Evolutionary conservation across 495 filamentous ascomycete genomes (phyloP), one percentile per base, ranked within the genome.

Genomic region (Aspergillus biplanus): DNA sequence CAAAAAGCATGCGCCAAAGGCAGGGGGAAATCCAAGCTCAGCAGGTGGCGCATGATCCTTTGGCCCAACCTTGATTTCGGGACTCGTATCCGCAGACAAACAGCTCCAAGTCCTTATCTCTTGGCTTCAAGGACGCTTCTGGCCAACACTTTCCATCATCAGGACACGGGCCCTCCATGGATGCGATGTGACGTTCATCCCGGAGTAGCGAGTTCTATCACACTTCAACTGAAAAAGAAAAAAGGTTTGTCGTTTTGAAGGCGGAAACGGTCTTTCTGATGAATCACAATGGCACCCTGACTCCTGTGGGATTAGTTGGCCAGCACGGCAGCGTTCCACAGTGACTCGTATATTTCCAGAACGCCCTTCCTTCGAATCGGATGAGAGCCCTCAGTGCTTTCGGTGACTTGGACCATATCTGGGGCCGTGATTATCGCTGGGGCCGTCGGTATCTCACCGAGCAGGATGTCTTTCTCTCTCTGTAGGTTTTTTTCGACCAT

Each of bases 251-350:
- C 16, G 8, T 5, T 13, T 50, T 21, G 16, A 50, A 50, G 47
- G 47, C 46, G 16, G 18, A 21, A 21, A 49, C 46, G 46, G 7
- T 49, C 13, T 53, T 53, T 53, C 50, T 54, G 27, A 34, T 54
- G 27, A 33, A 54, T 54, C 27, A 33, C 52, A 54, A 54, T 4
- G 15, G 47, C 16, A 44, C 39, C 39, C n/a, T 11, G 11, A 44
- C 11, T 44, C 39, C 39, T 15, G 39, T 15, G 39, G 37, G 39
- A 4, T 15, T 7, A 44, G 39, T 44, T 15, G 8, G 37, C 7
- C 37, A 4, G 13, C 37, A 39, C 37, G 37, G 39, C 21, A 50
- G 21, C 48, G 3, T 27, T 16, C 4, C 5, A 50, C 21, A 12
- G 48, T 50, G 48, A 50, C 48, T 50, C 48, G 48, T 50, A 50